phyloP scores from a whole-genome alignment of 768 basidiomycete genomes.

The Termitomyces sp. region DNA sequence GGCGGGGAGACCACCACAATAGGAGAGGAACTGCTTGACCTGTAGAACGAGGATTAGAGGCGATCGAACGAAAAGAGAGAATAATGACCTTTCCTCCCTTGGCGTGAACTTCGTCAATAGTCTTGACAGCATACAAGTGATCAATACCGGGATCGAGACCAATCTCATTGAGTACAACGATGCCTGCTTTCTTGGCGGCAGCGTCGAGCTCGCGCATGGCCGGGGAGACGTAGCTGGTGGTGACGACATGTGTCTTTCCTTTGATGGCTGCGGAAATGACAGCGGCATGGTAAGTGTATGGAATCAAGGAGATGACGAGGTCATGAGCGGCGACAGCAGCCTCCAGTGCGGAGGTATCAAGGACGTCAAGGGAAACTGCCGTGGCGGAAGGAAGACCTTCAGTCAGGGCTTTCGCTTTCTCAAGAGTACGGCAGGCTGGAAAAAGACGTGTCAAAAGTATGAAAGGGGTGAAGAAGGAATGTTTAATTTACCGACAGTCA shows the following conservation, averaged over 20 bases:
- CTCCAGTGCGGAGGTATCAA: slow-evolving; percentile 65
- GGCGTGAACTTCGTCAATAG: slow-evolving; percentile 87
- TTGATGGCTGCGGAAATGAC: slow-evolving; percentile 93
- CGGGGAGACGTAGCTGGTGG: slow-evolving; percentile 91
- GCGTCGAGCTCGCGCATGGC: slow-evolving; percentile 85
- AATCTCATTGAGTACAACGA: slow-evolving; percentile 96
- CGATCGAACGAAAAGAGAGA: neutral
- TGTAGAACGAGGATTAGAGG: slow-evolving; percentile 19
- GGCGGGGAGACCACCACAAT: slow-evolving; percentile 95
- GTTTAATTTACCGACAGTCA: slow-evolving; percentile 69
- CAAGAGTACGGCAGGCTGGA: slow-evolving; percentile 86
- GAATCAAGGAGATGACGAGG: slow-evolving; percentile 94
- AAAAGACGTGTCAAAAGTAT: neutral
- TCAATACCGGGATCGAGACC: slow-evolving; percentile 96
- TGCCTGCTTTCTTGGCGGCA: slow-evolving; percentile 79
- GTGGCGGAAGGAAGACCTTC: slow-evolving; percentile 64
- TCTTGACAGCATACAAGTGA: slow-evolving; percentile 92
- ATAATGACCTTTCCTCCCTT: slow-evolving; percentile 84
- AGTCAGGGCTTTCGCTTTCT: slow-evolving; percentile 65
- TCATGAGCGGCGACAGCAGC: slow-evolving; percentile 80
- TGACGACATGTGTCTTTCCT: slow-evolving; percentile 88
- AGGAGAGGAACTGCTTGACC: slow-evolving; percentile 89
- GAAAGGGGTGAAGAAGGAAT: neutral
- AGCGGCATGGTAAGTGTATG: slow-evolving; percentile 84
- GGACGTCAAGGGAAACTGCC: slow-evolving; percentile 81